Conservation (phyloP, 306 rosid species). For the Prosopis cineraria region DNA sequence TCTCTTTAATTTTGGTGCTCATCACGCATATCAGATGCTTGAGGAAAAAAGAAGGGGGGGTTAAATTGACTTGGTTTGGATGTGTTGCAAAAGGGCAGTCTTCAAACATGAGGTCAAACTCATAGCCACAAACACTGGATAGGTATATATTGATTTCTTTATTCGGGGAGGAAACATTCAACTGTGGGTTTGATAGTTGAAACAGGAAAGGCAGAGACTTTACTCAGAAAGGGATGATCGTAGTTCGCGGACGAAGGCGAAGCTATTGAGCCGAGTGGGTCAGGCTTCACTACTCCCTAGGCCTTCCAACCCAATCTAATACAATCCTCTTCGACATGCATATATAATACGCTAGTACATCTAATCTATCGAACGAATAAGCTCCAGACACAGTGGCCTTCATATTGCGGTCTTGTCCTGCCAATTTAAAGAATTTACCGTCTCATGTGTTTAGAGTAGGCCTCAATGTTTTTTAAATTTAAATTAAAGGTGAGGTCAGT, state of each 20-base stretch:
- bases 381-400: background rate
- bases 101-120: background rate
- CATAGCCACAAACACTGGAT: background rate
- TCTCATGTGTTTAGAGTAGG: background rate
- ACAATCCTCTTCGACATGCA: background rate
- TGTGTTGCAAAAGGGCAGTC: background rate
- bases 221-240: background rate
- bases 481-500: slow-evolving; percentile 48
- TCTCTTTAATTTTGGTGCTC: too few species aligned
- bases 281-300: slow-evolving; percentile 47
- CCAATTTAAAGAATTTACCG: background rate
- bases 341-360: background rate
- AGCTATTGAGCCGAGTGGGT: slow-evolving; percentile 35
- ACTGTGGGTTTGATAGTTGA: too few species aligned
- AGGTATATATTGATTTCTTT: too few species aligned
- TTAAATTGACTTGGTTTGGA: slow-evolving; percentile 1
- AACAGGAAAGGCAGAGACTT: background rate
- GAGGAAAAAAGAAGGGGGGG: too few species aligned
- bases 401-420: background rate
- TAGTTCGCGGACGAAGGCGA: background rate
- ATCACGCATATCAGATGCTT: too few species aligned
- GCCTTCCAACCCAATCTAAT: background rate
- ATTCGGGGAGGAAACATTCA: too few species aligned
- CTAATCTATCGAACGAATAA: background rate
- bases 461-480: slow-evolving; percentile 14